phyloP scores from a whole-genome alignment of 495 filamentous ascomycete genomes.

The Hypoxylon fragiforme region DNA sequence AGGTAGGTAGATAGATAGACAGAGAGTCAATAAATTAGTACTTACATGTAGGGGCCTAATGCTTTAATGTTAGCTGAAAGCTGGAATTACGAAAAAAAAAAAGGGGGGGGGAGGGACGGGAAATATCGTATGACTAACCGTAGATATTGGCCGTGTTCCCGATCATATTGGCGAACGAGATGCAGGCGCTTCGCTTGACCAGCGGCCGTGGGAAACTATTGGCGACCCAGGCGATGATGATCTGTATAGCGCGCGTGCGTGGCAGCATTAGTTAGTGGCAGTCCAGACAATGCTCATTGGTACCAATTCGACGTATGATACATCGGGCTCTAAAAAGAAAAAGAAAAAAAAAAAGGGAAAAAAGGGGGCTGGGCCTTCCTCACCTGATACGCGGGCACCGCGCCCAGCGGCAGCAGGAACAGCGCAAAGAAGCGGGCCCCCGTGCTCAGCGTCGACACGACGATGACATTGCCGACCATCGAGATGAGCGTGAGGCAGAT shows the following conservation, averaged over 20 bases:
- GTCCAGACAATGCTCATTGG: no score
- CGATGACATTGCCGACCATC: constrained; percentile 54
- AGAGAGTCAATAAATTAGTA: no score
- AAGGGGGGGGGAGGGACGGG: no score
- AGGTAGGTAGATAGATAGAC: no score
- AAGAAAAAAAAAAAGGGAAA: no score
- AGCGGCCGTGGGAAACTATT: constrained; percentile 57
- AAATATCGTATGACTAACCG: no score
- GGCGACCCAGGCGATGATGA: constrained; percentile 57
- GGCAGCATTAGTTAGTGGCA: background rate
- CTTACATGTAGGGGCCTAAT: constrained; percentile 60
- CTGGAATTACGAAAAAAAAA: no score
- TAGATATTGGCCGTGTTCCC: constrained; percentile 59
- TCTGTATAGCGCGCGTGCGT: constrained; percentile 29
- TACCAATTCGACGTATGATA: no score
- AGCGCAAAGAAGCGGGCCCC: constrained; percentile 55
- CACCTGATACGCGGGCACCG: constrained; percentile 48
- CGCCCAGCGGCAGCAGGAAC: constrained; percentile 55
- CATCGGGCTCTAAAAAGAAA: no score
- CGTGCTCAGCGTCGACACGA: constrained; percentile 46
- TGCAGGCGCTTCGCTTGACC: constrained; percentile 55
- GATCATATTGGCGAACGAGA: constrained; percentile 60
- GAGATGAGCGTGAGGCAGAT: constrained; percentile 50
- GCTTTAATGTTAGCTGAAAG: no score
- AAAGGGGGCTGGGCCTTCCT: no score